Percentiles rank a stretch among this genome's conserved stretches.
Conservation (phyloP, 176 grass and related monocot genomes). For the Lolium multiflorum region DNA sequence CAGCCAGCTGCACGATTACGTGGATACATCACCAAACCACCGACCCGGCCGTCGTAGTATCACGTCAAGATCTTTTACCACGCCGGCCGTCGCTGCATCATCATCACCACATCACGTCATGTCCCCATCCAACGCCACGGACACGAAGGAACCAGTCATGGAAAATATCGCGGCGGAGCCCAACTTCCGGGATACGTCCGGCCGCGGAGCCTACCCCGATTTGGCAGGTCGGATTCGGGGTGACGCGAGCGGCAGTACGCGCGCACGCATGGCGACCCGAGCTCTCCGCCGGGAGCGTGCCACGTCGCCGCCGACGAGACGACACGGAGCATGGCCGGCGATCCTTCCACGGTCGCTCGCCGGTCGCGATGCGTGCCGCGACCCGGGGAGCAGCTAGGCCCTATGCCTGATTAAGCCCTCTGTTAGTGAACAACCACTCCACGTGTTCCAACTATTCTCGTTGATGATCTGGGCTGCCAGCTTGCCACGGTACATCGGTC, state of each 20-base stretch:
- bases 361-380: background rate
- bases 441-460: background rate
- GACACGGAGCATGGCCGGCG: background rate
- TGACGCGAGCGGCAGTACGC: constrained; percentile 26
- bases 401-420: no score
- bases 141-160: no score
- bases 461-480: background rate
- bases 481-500: no score
- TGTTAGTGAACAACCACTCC: background rate
- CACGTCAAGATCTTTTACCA: background rate
- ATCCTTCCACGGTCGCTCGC: background rate
- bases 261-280: background rate
- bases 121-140: no score
- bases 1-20: background rate
- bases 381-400: background rate
- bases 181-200: background rate
- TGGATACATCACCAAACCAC: background rate
- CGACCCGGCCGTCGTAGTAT: background rate
- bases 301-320: no score
- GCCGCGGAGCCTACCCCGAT: background rate
- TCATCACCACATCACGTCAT: background rate
- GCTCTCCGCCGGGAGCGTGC: no score
- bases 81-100: background rate
- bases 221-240: constrained; percentile 26
- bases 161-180: constrained; percentile 30